These are phyloP conservation scores for Annulohypoxylon nitens DNA, from an alignment of 495 filamentous ascomycete species.

Conservation along the genomic window DNA sequence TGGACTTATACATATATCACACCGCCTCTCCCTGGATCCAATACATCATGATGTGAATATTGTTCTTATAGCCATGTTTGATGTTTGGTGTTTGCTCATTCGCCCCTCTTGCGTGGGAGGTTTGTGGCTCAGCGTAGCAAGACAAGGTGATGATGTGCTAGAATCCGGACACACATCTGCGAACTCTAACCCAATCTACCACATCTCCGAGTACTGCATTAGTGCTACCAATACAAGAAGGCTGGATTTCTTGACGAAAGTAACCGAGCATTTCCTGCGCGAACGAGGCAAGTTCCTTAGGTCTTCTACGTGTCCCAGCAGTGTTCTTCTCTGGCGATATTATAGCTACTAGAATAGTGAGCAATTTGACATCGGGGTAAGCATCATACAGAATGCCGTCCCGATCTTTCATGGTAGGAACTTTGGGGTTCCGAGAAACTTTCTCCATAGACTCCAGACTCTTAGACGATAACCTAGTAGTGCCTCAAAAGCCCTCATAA, in stretches of 20 bases:
- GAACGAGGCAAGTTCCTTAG: background rate
- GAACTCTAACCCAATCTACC: constrained; percentile 22
- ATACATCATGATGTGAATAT: background rate
- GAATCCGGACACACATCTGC: constrained; percentile 8
- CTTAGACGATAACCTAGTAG: constrained; percentile 30
- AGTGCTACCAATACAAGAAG: background rate
- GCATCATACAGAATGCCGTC: constrained; percentile 10
- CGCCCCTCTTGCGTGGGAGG: background rate
- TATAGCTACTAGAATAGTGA: constrained; percentile 15
- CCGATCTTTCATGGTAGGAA: constrained; percentile 1
- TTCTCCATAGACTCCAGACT: constrained; percentile 29
- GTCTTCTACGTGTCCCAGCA: background rate
- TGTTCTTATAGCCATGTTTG: background rate
- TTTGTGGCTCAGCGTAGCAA: background rate
- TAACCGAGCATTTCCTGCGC: background rate
- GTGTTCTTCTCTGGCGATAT: constrained; percentile 1
- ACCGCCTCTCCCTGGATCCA: background rate
- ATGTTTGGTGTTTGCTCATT: background rate
- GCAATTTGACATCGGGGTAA: constrained; percentile 23
- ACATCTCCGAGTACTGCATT: constrained; percentile 16
- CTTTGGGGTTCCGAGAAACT: constrained; percentile 40
- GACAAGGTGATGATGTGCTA: constrained; percentile 7
- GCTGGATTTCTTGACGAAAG: constrained; percentile 21
- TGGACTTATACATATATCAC: background rate
- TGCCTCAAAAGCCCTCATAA: constrained; percentile 22